Base-by-base conservation (phyloP, 225 moss, liverwort and hornwort species). In the Bryum argenteum region DNA sequence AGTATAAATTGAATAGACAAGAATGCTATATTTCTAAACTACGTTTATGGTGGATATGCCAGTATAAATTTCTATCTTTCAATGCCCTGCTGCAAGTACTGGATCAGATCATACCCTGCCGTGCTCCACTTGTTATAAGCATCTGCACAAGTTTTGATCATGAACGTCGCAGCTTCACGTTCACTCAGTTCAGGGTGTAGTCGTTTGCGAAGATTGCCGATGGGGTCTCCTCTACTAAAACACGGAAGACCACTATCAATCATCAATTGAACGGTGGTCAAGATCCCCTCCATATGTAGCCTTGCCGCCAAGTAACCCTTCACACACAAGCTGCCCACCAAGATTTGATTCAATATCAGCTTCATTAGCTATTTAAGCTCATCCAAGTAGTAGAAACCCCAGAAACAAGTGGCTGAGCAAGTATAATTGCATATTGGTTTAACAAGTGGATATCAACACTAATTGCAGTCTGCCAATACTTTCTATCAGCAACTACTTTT, bases 81-180 rank as follows among this genome's bases (percentile, higher is more conserved):
- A 51, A 94, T 94, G 59, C 91, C 90, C 69, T 94, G 91, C 65
- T 94, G 94, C 71, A 91, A 75, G 74, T 87, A 91, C 64, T 94
- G 91, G 58, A 94, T 94, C 69, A 94, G 84, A 84, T 91, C 94
- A 76, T 91, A 94, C 60, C 94, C 91, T 61, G 87, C 82, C 33
- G 91, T 94, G 62, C 88, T 90, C 94, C 94, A 94, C 73, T 94
- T 94, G 71, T 94, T 94, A 56, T 94, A 94, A 19, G 94, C 94
- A 75, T 94, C 94, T 15, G 79, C 86, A 72, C 94, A 94, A 40
- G 91, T 91, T 69, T 86, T 91, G 28, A 88, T 94, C 94, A 94
- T 94, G 75, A 91, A 91, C 55, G 82, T 90, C 23, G 91, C 94
- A 71, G 91, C 94, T 71, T 94, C 91, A 50, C 90, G 82, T 56